Percentiles rank a stretch among this genome's conserved stretches.
These are phyloP conservation scores for Diutina pseudorugosa DNA, from an alignment of 1,139 yeast species.

Conservation along the genomic window DNA sequence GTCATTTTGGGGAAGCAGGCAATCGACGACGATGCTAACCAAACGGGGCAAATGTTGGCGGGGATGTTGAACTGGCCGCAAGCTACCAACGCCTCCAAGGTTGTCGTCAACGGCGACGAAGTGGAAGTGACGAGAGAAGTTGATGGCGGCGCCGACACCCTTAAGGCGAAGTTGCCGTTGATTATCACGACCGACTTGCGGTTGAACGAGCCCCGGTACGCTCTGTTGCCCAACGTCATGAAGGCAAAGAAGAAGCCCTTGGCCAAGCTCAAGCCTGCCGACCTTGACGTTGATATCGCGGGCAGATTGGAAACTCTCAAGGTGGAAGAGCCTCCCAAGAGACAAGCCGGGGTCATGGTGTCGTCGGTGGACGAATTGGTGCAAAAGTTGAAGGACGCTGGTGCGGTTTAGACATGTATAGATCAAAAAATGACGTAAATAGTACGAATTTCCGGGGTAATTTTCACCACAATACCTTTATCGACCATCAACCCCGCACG, in stretches of 20 bases:
- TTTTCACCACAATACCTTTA: no score
- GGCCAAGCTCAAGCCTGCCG: slow-evolving; percentile 56
- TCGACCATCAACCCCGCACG: not conserved
- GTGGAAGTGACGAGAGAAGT: slow-evolving; percentile 82
- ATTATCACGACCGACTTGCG: slow-evolving; percentile 88
- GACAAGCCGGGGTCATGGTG: slow-evolving; percentile 76
- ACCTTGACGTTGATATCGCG: slow-evolving; percentile 53
- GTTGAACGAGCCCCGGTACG: slow-evolving; percentile 88
- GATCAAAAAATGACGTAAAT: not conserved
- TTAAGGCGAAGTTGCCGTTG: slow-evolving; percentile 70
- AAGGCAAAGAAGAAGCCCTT: slow-evolving; percentile 96
- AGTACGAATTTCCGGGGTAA: not conserved
- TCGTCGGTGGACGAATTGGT: slow-evolving; percentile 73
- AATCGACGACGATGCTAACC: slow-evolving; percentile 88
- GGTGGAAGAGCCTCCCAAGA: slow-evolving; percentile 76
- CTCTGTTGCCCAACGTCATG: slow-evolving; percentile 90
- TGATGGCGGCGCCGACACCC: slow-evolving; percentile 88
- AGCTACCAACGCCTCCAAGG: slow-evolving; percentile 92
- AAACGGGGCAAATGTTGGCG: slow-evolving; percentile 96
- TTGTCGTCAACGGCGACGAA: slow-evolving; percentile 46
- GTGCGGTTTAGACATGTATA: slow-evolving; percentile 25
- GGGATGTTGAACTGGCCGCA: slow-evolving; percentile 95
- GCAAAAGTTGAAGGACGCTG: slow-evolving; percentile 60
- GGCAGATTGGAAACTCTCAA: slow-evolving; percentile 58
- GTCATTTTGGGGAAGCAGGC: slow-evolving; percentile 92